Evolutionary conservation across 1,139 yeast species (phyloP).

Genomic region (Geotrichum reessii): DNA sequence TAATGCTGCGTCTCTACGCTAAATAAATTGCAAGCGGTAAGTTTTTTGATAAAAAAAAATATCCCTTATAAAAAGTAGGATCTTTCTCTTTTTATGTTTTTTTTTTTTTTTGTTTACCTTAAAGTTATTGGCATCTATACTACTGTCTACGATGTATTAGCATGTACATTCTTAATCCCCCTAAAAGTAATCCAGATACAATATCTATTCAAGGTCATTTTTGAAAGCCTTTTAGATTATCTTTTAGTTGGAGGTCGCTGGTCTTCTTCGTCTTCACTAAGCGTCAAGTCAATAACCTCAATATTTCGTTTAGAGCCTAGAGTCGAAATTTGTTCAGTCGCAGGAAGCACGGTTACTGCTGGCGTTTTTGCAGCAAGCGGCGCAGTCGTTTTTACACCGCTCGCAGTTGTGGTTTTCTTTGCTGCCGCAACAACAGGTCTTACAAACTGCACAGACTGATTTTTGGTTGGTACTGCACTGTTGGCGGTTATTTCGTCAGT

Average conservation of each 20-base stretch:
- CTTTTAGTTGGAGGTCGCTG: constrained; percentile 1
- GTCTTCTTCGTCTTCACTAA: constrained; percentile 25
- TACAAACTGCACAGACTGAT: not conserved
- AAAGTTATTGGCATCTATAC: too few relatives aligned
- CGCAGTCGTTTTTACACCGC: not conserved
- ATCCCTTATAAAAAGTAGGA: too few relatives aligned
- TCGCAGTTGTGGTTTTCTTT: not conserved
- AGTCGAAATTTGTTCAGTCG: not conserved
- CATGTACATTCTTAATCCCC: not conserved
- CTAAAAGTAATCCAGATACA: not conserved
- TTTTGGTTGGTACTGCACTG: not conserved
- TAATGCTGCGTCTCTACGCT: too few relatives aligned
- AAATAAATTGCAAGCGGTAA: too few relatives aligned
- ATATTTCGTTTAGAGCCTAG: constrained; percentile 14
- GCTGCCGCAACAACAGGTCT: not conserved
- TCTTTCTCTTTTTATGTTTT: too few relatives aligned
- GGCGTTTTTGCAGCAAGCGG: not conserved
- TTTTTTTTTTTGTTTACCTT: too few relatives aligned
- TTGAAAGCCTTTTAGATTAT: not conserved
- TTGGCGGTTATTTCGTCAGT: not conserved
- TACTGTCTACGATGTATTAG: too few relatives aligned
- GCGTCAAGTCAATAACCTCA: constrained; percentile 25
- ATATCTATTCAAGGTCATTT: not conserved
- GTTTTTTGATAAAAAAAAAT: not conserved
- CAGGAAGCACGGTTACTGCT: not conserved